A percentile compares a stretch with the other conserved stretches of the same genome.
phyloP scores from a whole-genome alignment of 2,329 filamentous ascomycete species.

The Colletotrichum endophyticum region DNA sequence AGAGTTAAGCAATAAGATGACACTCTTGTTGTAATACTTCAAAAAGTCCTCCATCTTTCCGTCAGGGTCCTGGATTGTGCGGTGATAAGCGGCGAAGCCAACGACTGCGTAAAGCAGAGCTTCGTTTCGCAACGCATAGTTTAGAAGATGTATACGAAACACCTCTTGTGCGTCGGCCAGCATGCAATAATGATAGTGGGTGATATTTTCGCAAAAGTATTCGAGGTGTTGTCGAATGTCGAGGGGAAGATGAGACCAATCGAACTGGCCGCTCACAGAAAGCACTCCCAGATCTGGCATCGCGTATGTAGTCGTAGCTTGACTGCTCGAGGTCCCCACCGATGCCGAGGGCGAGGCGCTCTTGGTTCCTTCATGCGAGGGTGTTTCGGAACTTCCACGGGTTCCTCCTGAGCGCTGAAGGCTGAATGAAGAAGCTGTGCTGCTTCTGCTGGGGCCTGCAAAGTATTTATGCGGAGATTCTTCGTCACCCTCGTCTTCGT shows the following conservation, averaged over 20 bases:
- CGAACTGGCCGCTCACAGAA: constrained; percentile 29
- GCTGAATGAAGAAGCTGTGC: constrained; percentile 41
- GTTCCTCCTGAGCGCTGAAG: constrained; percentile 35
- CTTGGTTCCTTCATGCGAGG: constrained; percentile 55
- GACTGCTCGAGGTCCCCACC: constrained; percentile 43
- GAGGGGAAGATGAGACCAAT: constrained; percentile 64
- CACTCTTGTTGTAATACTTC: constrained; percentile 87
- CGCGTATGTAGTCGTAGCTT: constrained; percentile 31
- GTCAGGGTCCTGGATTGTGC: constrained; percentile 71
- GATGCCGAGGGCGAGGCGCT: constrained; percentile 60
- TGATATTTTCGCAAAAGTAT: constrained; percentile 80
- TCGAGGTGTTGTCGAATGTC: constrained; percentile 80
- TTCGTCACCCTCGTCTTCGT: constrained; percentile 54
- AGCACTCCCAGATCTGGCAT: constrained; percentile 23
- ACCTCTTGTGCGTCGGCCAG: constrained; percentile 75
- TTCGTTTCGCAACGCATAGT: constrained; percentile 75
- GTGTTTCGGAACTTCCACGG: constrained; percentile 58
- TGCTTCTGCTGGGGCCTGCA: constrained; percentile 36
- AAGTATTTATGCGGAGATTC: constrained; percentile 18
- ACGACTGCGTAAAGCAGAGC: constrained; percentile 85
- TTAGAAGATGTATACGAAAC: constrained; percentile 73
- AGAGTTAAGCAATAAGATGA: constrained; percentile 75
- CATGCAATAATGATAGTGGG: constrained; percentile 82
- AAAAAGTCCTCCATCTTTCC: constrained; percentile 83
- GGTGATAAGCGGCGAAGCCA: constrained; percentile 88